Evolutionary conservation across 768 basidiomycete genomes (phyloP), one percentile per base, ranked within the genome.

Genomic region (Xanthoconium stramineum): DNA sequence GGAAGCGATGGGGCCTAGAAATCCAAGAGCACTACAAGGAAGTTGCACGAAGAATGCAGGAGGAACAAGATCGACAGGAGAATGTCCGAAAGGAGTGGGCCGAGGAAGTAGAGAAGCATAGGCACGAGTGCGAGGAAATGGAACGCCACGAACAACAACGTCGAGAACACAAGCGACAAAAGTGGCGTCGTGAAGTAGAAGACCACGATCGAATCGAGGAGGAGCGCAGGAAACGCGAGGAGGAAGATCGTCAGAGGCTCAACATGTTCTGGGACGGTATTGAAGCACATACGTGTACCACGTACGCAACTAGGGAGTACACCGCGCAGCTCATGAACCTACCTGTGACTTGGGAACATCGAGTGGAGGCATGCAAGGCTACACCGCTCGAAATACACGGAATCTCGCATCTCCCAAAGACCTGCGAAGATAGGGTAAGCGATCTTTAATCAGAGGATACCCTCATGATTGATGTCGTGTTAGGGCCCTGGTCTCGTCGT

Each of bases 291-390:
- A 47, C 15, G 12, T 73, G 73, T 52, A 62, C 55, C 30, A 64
- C 64, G 0, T 72, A 67, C 15, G 67, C 52, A 0, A 65, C 66
- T 15, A 61, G 65, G 24, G 67, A 66, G 33, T 73, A 73, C 17
- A 64, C 61, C 4, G 73, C 72, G 3, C 55, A 51, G 0, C 60
- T 74, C 6, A 58, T 57, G 43, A 72, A 70, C 43, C 54, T 71
- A 2, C 73, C 69, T 6, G 5, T 50, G 4, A 55, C 53, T 10
- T 64, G 65, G 53, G 50, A 47, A 12, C 64, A 61, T 46, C 64
- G 59, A 5, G 56, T 71, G 28, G 64, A 68, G 30, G 70, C 64
- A 0, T 70, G 69, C 62, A 64, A 55, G 38, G 64, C 54, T 12
- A 70, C 61, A 1, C 60, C 64, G 2, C 57, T 68, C 6, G 59